Evolutionary conservation across 352 stramenopile genomes (phyloP).

Genomic region (Pythium pyrilobum): DNA sequence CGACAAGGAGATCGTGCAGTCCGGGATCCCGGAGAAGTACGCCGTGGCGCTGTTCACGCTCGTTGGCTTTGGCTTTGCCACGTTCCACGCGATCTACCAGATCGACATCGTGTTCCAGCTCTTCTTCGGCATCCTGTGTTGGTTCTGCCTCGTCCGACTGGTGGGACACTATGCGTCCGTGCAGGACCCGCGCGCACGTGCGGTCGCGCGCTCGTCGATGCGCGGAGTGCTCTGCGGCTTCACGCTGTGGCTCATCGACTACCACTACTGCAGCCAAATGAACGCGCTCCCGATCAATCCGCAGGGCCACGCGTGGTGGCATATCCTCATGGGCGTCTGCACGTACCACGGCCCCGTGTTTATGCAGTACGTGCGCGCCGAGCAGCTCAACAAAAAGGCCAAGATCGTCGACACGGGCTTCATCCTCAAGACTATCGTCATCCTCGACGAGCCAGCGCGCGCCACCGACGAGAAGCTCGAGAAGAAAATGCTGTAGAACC

Average conservation of each 20-base stretch:
- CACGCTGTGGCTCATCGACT: conserved; percentile 74
- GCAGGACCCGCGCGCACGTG: conserved; percentile 41
- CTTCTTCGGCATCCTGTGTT: conserved; percentile 59
- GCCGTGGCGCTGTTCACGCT: conserved; percentile 46
- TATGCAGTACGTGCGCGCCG: conserved; percentile 83
- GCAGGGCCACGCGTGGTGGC: conserved; percentile 82
- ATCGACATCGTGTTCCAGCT: conserved; percentile 78
- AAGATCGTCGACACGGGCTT: conserved; percentile 44
- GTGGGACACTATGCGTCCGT: conserved; percentile 59
- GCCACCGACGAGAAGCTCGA: neutral
- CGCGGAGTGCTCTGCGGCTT: conserved; percentile 57
- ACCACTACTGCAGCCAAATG: conserved; percentile 66
- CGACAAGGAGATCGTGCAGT: conserved; percentile 57
- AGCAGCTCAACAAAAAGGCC: conserved; percentile 63
- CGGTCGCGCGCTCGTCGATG: conserved; percentile 60
- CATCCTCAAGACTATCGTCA: conserved; percentile 63
- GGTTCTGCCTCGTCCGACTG: conserved; percentile 43
- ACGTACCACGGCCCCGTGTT: conserved; percentile 78
- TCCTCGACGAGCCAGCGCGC: conserved; percentile 22
- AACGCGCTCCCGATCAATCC: conserved; percentile 59
- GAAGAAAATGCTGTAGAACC: conserved; percentile 9
- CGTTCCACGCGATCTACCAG: conserved; percentile 69
- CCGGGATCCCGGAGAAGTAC: conserved; percentile 34
- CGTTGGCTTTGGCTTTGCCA: conserved; percentile 58
- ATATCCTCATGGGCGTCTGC: conserved; percentile 77